A percentile compares a stretch with the other conserved stretches of the same genome.
Conservation (phyloP, 2,329 filamentous ascomycete species). For the Sarocladium brachiariae region DNA sequence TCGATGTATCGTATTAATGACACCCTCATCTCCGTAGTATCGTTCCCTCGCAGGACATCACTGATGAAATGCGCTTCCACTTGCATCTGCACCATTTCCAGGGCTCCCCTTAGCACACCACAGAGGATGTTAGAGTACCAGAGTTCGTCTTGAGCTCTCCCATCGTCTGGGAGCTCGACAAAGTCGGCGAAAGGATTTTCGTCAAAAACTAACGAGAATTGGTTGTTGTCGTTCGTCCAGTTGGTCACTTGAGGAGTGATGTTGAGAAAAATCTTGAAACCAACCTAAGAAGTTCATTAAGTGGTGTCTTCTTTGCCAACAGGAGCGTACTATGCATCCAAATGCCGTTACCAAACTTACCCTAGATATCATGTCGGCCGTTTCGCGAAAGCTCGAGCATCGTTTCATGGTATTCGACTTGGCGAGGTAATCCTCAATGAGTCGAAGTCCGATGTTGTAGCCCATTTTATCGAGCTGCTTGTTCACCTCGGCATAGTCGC, state of each 20-base stretch:
- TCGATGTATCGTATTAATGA: slow-evolving; percentile 91
- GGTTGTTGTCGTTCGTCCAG: slow-evolving; percentile 93
- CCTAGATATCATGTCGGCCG: slow-evolving; percentile 93
- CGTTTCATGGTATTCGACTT: slow-evolving; percentile 86
- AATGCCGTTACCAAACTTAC: slow-evolving; percentile 34
- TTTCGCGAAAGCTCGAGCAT: slow-evolving; percentile 90
- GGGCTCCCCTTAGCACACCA: slow-evolving; percentile 78
- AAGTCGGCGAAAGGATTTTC: slow-evolving; percentile 97
- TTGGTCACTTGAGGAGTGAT: slow-evolving; percentile 89
- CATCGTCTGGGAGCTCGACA: slow-evolving; percentile 94
- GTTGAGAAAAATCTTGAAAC: slow-evolving; percentile 98
- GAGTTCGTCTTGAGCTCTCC: slow-evolving; percentile 87
- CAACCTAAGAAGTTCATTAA: slow-evolving; percentile 54
- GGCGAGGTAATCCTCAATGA: slow-evolving; percentile 96
- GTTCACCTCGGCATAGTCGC: slow-evolving; percentile 92
- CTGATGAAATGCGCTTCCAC: slow-evolving; percentile 95
- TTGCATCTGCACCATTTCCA: slow-evolving; percentile 99
- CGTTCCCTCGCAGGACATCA: slow-evolving; percentile 85
- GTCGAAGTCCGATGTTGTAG: slow-evolving; percentile 91
- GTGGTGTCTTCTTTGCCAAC: not conserved
- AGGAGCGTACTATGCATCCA: not conserved
- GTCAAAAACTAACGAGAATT: slow-evolving; percentile 93
- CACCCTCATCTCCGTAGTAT: slow-evolving; percentile 95
- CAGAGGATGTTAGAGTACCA: slow-evolving; percentile 99
- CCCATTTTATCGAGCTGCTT: slow-evolving; percentile 98